phyloP scores from a whole-genome alignment of 331 rosid genomes.

The Rosa hybrid region DNA sequence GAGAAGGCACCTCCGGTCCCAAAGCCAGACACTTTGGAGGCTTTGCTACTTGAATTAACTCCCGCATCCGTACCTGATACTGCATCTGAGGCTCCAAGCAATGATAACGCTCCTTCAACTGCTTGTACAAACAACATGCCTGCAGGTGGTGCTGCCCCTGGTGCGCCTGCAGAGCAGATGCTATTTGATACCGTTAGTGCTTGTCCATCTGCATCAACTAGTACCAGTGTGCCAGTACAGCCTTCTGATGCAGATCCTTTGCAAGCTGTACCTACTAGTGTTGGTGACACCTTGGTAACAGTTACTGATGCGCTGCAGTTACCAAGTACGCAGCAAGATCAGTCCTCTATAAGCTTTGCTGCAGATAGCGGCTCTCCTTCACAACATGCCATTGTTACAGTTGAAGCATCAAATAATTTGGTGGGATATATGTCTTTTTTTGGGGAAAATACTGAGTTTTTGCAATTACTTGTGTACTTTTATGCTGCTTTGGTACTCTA shows the following conservation, averaged over 20 bases:
- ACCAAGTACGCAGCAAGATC: constrained; percentile 34
- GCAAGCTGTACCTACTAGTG: constrained; percentile 24
- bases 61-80: constrained; percentile 36
- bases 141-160: constrained; percentile 30
- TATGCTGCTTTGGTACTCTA: background rate
- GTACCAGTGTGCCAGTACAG: constrained; percentile 24
- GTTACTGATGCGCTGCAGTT: constrained; percentile 30
- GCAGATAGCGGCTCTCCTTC: constrained; percentile 24
- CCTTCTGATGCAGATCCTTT: constrained; percentile 31
- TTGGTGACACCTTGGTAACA: constrained; percentile 5
- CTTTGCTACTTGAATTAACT: constrained; percentile 53
- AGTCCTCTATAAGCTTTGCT: constrained; percentile 25
- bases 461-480: background rate
- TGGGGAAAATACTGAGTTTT: background rate
- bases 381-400: constrained; percentile 20
- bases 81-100: constrained; percentile 28
- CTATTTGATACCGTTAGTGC: constrained; percentile 20
- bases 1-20: constrained; percentile 37
- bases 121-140: constrained; percentile 25
- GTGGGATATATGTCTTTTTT: constrained; percentile 37
- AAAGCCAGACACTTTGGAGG: constrained; percentile 47
- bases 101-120: constrained; percentile 31
- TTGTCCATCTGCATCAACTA: constrained; percentile 32
- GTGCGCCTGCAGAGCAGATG: constrained; percentile 29
- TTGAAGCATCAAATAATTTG: constrained; percentile 39